phyloP scores from a whole-genome alignment of 306 rosid genomes.

The Inga laurina region DNA sequence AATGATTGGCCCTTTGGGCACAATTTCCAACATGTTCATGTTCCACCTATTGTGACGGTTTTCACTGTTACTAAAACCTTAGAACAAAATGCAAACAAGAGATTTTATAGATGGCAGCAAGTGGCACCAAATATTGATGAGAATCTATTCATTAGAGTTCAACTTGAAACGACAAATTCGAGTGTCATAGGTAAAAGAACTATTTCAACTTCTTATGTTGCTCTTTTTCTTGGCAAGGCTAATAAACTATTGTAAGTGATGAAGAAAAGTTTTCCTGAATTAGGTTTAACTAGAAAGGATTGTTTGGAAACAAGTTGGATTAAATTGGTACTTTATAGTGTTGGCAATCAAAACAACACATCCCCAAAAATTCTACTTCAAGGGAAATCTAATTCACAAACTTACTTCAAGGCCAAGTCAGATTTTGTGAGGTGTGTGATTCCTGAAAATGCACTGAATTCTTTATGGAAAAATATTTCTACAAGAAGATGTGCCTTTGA shows the following conservation, averaged over 20 bases:
- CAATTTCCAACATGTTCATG: constrained; percentile 4
- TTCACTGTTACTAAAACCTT: constrained; percentile 44
- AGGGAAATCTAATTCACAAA: constrained; percentile 26
- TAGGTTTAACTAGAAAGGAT: constrained; percentile 50
- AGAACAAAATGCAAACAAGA: constrained; percentile 48
- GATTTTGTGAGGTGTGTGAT: constrained; percentile 62
- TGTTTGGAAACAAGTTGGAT: constrained; percentile 69
- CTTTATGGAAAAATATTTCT: constrained; percentile 47
- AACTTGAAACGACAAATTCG: constrained; percentile 31
- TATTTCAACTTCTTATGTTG: constrained; percentile 33
- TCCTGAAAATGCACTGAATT: constrained; percentile 36
- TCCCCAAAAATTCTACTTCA: constrained; percentile 44
- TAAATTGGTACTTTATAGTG: constrained; percentile 54
- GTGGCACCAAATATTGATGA: constrained; percentile 48
- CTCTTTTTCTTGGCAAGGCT: constrained; percentile 54
- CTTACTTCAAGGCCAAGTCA: constrained; percentile 66
- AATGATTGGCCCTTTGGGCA: no score
- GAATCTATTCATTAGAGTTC: constrained; percentile 49
- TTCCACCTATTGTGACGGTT: constrained; percentile 62
- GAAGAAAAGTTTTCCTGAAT: constrained; percentile 55
- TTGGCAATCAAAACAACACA: constrained; percentile 38
- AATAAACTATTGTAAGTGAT: constrained; percentile 40
- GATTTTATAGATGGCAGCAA: constrained; percentile 60
- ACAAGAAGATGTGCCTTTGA: constrained; percentile 29
- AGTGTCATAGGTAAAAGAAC: constrained; percentile 35